A percentile compares a stretch with the other conserved stretches of the same genome.
Conservation (phyloP, 1,284 basidiomycete species). For the Ustilago cynodontis region DNA sequence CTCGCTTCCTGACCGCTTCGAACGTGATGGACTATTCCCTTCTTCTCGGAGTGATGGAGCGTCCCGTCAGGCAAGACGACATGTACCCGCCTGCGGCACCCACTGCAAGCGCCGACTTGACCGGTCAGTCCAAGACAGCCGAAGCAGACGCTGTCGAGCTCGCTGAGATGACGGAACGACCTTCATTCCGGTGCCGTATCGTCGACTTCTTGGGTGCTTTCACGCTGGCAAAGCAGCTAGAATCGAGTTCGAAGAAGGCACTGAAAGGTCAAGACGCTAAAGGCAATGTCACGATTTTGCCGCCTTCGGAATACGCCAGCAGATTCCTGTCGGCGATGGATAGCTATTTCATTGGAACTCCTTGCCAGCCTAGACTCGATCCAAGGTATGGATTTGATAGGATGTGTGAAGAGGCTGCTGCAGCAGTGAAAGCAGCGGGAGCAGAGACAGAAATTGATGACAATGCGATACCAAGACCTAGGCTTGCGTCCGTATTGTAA, state of each 20-base stretch:
- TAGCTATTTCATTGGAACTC: slow-evolving; percentile 57
- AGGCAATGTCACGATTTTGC: slow-evolving; percentile 61
- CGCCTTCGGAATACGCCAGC: slow-evolving; percentile 60
- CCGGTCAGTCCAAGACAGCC: background rate
- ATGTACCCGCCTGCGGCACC: slow-evolving; percentile 37
- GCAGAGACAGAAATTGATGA: background rate
- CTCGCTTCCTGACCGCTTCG: slow-evolving; percentile 57
- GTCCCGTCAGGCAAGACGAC: slow-evolving; percentile 36
- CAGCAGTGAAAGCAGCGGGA: slow-evolving; percentile 1
- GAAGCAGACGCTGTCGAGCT: slow-evolving; percentile 14
- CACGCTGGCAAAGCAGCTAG: slow-evolving; percentile 63
- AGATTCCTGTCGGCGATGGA: slow-evolving; percentile 57
- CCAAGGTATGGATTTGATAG: slow-evolving; percentile 38
- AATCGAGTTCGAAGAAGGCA: slow-evolving; percentile 62
- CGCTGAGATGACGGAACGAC: slow-evolving; percentile 23
- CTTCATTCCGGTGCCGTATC: slow-evolving; percentile 54
- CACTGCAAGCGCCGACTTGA: slow-evolving; percentile 1
- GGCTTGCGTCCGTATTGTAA: slow-evolving; percentile 37
- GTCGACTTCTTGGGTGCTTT: slow-evolving; percentile 65
- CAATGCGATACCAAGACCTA: slow-evolving; percentile 11
- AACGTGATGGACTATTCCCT: slow-evolving; percentile 68
- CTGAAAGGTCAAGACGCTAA: slow-evolving; percentile 59
- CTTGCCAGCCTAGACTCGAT: slow-evolving; percentile 45
- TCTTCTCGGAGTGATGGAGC: slow-evolving; percentile 60
- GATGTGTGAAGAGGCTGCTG: slow-evolving; percentile 29